Evolutionary conservation across 2,329 filamentous ascomycete genomes (phyloP), one percentile per base, ranked within the genome.

Genomic region (Lithohypha guttulata): DNA sequence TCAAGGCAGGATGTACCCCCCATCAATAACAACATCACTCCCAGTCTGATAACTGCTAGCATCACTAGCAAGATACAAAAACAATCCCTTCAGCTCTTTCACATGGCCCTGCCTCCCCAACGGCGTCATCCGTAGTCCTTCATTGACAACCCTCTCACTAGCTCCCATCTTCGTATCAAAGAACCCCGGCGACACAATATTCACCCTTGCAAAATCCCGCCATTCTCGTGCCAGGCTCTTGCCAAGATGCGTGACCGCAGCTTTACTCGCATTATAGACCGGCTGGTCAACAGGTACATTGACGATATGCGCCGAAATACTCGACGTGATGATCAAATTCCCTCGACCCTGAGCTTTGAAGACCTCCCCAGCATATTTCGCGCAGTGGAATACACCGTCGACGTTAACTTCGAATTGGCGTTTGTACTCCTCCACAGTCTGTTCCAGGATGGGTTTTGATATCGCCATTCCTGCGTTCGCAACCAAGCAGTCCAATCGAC

Each of bases 131-230:
- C 65, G 52, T 30, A 65, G 60, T 1, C 61, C 65, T 51, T 73
- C 69, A 13, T 71, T 64, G 6, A 66, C 45, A 2, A 60, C 59
- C 2, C 41, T 29, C 0, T 62, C 59, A 11, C 62, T 56, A 0
- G 69, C 69, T 0, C 69, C 68, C 61, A 75, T 70, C 48, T 70
- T 69, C 1, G 71, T 75, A 39, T 72, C 63, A 47, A 75, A 70
- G 54, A 70, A 75, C 0, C 69, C 69, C 0, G 68, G 68, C 0
- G 63, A 68, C 8, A 75, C 66, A 30, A 69, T 62, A 48, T 75
- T 76, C 19, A 74, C 71, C 2, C 72, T 61, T 2, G 71, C 71
- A 46, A 75, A 73, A 2, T 71, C 68, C 9, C 68, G 57, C 72
- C 72, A 75, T 46, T 76, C 71, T 4, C 68, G 59, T 0, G 72